Conservation (phyloP, 75 land plant genomes). For the Sequoiadendron giganteum region DNA sequence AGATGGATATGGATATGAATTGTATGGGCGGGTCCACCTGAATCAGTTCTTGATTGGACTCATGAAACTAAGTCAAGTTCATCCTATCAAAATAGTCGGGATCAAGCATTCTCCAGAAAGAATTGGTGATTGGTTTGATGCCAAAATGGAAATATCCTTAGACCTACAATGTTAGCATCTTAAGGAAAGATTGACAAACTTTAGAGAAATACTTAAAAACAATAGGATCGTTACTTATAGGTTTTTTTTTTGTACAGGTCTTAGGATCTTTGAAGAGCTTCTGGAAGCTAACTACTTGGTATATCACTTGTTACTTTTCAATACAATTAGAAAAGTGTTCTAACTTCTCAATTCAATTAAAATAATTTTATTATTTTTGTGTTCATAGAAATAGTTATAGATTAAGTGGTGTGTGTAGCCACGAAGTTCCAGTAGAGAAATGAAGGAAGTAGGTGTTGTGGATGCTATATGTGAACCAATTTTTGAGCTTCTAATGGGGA, state of each 20-base stretch:
- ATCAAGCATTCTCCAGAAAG: constrained; percentile 61
- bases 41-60: constrained; percentile 77
- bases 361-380: not conserved
- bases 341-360: constrained; percentile 40
- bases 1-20: not conserved
- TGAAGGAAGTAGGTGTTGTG: constrained; percentile 94
- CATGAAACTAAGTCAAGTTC: constrained; percentile 50
- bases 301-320: constrained; percentile 15
- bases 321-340: constrained; percentile 45
- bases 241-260: constrained; percentile 50
- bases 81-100: constrained; percentile 36
- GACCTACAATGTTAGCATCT: not conserved
- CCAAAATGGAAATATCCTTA: constrained; percentile 67
- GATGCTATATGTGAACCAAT: constrained; percentile 85
- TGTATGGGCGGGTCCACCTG: constrained; percentile 60
- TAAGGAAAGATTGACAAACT: not conserved
- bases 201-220: not conserved
- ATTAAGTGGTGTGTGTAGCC: constrained; percentile 41
- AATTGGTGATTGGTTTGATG: constrained; percentile 88
- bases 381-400: not conserved
- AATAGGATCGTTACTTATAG: not conserved
- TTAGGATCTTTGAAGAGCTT: constrained; percentile 93
- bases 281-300: constrained; percentile 73
- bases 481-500: constrained; percentile 90
- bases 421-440: constrained; percentile 76